Percentiles rank a stretch among this genome's conserved stretches.
These are phyloP conservation scores for Potentilla sterilis DNA, from an alignment of 306 rosid species.

Conservation along the genomic window DNA sequence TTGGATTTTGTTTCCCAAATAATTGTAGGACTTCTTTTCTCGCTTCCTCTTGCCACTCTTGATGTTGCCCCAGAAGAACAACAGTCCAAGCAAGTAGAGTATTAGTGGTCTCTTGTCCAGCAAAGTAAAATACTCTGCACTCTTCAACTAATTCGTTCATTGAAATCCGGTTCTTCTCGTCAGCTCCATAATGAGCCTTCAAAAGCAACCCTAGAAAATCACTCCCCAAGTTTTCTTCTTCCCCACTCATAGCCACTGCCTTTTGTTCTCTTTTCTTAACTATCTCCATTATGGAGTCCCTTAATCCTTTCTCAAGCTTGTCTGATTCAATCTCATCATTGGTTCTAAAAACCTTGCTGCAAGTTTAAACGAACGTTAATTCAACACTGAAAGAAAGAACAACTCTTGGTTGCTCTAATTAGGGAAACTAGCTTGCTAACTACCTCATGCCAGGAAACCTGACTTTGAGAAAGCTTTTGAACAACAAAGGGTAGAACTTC, in stretches of 20 bases:
- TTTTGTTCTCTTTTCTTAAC: constrained; percentile 24
- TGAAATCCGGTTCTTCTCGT: constrained; percentile 19
- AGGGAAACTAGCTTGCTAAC: background rate
- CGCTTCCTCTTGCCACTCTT: constrained; percentile 2
- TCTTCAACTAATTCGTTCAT: constrained; percentile 28
- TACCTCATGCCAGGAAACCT: constrained; percentile 31
- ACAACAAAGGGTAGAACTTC: constrained; percentile 16
- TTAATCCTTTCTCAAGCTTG: constrained; percentile 28
- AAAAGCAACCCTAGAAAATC: constrained; percentile 35
- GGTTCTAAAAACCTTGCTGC: constrained; percentile 18
- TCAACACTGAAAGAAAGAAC: background rate
- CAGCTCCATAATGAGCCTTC: constrained; percentile 23
- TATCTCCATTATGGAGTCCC: constrained; percentile 12
- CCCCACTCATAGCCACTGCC: background rate
- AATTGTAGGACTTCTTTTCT: constrained; percentile 24
- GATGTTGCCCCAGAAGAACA: constrained; percentile 12
- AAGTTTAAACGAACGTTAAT: background rate
- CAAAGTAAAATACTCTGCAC: constrained; percentile 29
- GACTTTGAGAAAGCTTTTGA: constrained; percentile 1
- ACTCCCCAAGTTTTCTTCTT: constrained; percentile 20
- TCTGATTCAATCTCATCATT: constrained; percentile 28
- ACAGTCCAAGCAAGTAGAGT: constrained; percentile 28
- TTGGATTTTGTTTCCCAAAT: constrained; percentile 22
- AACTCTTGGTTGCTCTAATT: background rate
- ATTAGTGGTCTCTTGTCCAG: constrained; percentile 36